A percentile compares a stretch with the other conserved stretches of the same genome.
phyloP scores from a whole-genome alignment of 768 basidiomycete genomes.

The Asterophora lycoperdoides region DNA sequence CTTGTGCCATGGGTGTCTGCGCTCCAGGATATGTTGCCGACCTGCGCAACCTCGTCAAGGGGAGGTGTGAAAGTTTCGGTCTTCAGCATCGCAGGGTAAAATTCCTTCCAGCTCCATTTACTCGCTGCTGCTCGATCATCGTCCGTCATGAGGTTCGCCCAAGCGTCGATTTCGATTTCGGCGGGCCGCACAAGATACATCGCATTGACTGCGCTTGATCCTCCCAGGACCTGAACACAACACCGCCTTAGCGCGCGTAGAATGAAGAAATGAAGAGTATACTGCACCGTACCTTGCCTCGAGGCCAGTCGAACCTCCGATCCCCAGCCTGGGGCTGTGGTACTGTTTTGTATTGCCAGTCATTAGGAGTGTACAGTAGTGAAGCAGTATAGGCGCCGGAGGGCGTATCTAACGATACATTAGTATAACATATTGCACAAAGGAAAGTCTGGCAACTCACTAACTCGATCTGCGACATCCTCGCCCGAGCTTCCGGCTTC shows the following conservation, averaged over 20 bases:
- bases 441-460: conserved; percentile 17
- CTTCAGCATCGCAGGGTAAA: conserved; percentile 39
- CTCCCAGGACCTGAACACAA: conserved; percentile 50
- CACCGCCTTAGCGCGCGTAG: not conserved
- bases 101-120: conserved; percentile 39
- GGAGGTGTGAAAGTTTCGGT: conserved; percentile 54
- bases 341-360: conserved; percentile 52
- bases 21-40: conserved; percentile 38
- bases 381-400: conserved; percentile 48
- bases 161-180: conserved; percentile 40
- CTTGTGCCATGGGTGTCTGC: conserved; percentile 38
- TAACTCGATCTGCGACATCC: conserved; percentile 24
- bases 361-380: conserved; percentile 41
- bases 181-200: conserved; percentile 59
- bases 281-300: conserved; percentile 44
- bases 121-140: conserved; percentile 24
- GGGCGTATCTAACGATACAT: conserved; percentile 38
- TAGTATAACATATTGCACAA: not conserved
- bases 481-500: conserved; percentile 31
- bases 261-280: not conserved
- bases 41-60: conserved; percentile 16
- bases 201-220: conserved; percentile 65
- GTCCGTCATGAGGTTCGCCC: conserved; percentile 31
- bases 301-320: conserved; percentile 47
- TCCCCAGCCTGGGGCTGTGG: conserved; percentile 41